phyloP scores from a whole-genome alignment of 345 rosid genomes.

The Microthlaspi erraticum region DNA sequence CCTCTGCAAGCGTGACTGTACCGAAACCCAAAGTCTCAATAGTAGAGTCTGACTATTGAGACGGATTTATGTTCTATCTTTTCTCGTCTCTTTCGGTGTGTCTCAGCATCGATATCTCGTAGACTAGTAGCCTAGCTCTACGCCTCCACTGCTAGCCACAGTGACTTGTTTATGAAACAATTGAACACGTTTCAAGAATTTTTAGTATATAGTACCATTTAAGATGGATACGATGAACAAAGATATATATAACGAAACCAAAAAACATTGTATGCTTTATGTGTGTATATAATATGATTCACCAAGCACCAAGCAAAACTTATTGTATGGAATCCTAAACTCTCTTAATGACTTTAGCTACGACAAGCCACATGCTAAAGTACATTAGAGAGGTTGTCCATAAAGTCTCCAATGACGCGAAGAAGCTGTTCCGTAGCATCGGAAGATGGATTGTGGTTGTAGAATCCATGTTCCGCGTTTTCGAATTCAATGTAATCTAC shows the following conservation, averaged over 20 bases:
- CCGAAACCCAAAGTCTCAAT: too few species aligned
- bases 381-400: constrained; percentile 42
- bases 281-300: background rate
- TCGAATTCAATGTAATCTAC: constrained; percentile 62
- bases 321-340: constrained; percentile 18
- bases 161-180: too few species aligned
- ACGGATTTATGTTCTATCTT: too few species aligned
- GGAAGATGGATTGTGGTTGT: constrained; percentile 62
- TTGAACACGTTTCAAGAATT: too few species aligned
- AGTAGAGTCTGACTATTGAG: too few species aligned
- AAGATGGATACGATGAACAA: background rate
- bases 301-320: constrained; percentile 20
- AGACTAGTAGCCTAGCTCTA: too few species aligned
- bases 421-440: constrained; percentile 48
- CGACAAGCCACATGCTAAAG: constrained; percentile 35
- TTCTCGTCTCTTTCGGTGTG: too few species aligned
- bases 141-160: too few species aligned
- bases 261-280: background rate
- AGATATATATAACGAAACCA: constrained; percentile 12
- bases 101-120: too few species aligned
- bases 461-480: constrained; percentile 76
- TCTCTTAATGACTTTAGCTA: constrained; percentile 5
- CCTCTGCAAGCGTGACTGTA: too few species aligned
- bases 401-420: constrained; percentile 51
- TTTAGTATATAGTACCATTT: background rate